Evolutionary conservation across 2,329 filamentous ascomycete genomes (phyloP).

Genomic region (Coniochaeta sp.): DNA sequence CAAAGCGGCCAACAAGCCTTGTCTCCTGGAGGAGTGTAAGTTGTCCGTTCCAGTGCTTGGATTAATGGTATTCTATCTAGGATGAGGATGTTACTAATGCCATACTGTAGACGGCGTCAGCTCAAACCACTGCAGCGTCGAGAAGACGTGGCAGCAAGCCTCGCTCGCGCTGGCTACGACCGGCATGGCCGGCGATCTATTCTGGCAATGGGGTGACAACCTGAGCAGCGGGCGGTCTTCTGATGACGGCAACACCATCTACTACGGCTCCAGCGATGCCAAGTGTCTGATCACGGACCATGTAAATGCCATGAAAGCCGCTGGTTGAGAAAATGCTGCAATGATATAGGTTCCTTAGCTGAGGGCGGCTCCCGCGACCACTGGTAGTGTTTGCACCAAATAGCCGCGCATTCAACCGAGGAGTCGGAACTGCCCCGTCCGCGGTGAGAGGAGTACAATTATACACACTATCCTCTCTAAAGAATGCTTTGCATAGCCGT

Average conservation of each 20-base stretch:
- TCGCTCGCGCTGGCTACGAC: constrained; percentile 18
- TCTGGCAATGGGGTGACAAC: constrained; percentile 33
- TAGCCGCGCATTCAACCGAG: neutral
- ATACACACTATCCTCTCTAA: neutral
- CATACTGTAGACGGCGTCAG: constrained; percentile 14
- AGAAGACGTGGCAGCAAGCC: constrained; percentile 22
- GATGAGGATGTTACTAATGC: neutral
- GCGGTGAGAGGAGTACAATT: neutral
- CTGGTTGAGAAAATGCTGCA: neutral
- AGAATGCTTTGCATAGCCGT: too few relatives aligned
- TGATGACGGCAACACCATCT: constrained; percentile 38
- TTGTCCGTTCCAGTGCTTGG: constrained; percentile 2
- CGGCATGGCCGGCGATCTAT: constrained; percentile 28
- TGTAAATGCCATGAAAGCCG: constrained; percentile 23
- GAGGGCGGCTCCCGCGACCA: neutral
- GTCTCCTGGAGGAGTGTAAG: constrained; percentile 33
- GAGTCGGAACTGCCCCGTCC: constrained; percentile 1
- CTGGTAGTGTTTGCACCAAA: neutral
- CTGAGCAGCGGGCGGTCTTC: constrained; percentile 32
- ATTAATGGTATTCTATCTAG: neutral
- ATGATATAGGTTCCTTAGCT: neutral
- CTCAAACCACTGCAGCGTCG: constrained; percentile 14
- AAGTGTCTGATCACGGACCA: constrained; percentile 37
- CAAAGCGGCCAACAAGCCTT: constrained; percentile 29
- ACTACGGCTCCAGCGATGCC: constrained; percentile 31